Conservation (phyloP, 768 basidiomycete species). For the Cystobasidium onofrii region DNA sequence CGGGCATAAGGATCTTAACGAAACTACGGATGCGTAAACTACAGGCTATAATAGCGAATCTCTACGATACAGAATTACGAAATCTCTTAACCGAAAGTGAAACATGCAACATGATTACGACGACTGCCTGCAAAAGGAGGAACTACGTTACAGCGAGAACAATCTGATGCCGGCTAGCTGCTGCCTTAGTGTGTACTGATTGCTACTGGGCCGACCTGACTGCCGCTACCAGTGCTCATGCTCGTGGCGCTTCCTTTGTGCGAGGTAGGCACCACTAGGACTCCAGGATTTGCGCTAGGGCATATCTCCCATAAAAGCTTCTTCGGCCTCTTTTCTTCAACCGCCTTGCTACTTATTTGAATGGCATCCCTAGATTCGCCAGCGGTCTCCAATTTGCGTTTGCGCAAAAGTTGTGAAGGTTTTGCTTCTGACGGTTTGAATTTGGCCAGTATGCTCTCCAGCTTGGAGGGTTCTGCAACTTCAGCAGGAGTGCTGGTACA, state of each 20-base stretch:
- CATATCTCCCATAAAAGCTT: constrained; percentile 28
- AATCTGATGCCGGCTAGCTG: too few relatives aligned
- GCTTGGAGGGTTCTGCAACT: not conserved
- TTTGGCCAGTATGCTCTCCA: not conserved
- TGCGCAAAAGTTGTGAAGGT: not conserved
- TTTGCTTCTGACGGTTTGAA: not conserved
- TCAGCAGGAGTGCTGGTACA: not conserved
- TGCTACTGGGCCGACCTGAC: not conserved
- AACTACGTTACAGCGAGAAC: too few relatives aligned
- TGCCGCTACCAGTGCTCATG: not conserved
- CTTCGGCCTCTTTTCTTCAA: not conserved
- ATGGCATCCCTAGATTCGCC: not conserved
- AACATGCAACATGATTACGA: not conserved
- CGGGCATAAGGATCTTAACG: not conserved
- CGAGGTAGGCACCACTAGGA: not conserved
- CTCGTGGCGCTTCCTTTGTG: not conserved
- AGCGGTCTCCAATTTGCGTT: constrained; percentile 5
- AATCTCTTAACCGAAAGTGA: not conserved
- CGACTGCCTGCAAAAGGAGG: not conserved
- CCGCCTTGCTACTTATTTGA: not conserved
- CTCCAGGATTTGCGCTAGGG: not conserved
- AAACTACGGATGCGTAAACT: too few relatives aligned
- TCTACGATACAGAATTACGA: not conserved
- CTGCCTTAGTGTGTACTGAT: too few relatives aligned
- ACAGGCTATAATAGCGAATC: too few relatives aligned